Evolutionary conservation across 225 moss, liverwort and hornwort species (phyloP).

Genomic region (Straminergon stramineum): DNA sequence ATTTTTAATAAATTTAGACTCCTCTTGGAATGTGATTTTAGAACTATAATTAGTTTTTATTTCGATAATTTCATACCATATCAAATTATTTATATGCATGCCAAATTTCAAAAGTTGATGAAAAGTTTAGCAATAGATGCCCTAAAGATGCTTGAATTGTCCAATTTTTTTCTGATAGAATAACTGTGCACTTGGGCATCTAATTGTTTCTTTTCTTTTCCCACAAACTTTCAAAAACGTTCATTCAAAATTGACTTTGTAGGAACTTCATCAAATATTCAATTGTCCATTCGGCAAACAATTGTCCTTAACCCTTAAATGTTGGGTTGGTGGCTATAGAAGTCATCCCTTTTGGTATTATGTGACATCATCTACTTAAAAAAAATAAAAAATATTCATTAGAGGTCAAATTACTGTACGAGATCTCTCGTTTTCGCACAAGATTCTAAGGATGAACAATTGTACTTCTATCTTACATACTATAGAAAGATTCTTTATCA

Average conservation of each 20-base stretch:
- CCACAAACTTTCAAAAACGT: background rate
- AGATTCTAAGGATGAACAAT: too few species aligned
- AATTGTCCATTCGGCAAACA: background rate
- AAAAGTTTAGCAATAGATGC: background rate
- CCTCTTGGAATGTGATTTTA: background rate
- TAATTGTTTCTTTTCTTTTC: background rate
- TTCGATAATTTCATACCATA: background rate
- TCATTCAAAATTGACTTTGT: background rate
- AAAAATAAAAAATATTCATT: too few species aligned
- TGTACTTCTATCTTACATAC: too few species aligned
- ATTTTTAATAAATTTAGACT: background rate
- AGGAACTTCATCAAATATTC: accelerated
- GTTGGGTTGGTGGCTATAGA: too few species aligned
- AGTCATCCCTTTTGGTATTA: too few species aligned
- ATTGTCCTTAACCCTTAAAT: background rate
- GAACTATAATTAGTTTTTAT: background rate
- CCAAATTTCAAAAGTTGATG: background rate
- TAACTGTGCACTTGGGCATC: background rate
- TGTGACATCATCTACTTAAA: too few species aligned
- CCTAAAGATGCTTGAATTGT: background rate
- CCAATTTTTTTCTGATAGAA: accelerated
- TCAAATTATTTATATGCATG: background rate
- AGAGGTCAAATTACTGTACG: too few species aligned
- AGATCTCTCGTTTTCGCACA: too few species aligned
- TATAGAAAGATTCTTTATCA: too few species aligned